phyloP scores from a whole-genome alignment of 1,284 basidiomycete genomes.

The Cryptococcus sp. region DNA sequence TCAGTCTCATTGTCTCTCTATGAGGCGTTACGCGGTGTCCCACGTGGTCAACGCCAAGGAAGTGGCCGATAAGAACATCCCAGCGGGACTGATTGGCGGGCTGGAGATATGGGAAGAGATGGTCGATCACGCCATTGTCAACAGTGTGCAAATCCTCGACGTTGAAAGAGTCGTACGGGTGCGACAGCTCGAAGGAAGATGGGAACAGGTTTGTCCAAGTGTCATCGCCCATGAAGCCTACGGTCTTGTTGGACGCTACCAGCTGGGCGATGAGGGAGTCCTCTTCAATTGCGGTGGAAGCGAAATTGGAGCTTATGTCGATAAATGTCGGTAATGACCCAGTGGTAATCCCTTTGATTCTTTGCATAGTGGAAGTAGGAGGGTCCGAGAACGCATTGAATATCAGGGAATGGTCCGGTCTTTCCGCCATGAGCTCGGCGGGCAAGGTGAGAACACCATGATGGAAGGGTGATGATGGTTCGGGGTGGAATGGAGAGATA shows the following conservation, averaged over 20 bases:
- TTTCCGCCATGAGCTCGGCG: conserved; percentile 62
- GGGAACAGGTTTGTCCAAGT: conserved; percentile 94
- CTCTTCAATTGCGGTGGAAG: conserved; percentile 78
- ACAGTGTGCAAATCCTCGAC: conserved; percentile 97
- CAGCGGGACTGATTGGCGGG: conserved; percentile 56
- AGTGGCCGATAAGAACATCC: conserved; percentile 89
- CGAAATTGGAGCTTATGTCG: conserved; percentile 90
- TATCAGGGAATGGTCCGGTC: conserved; percentile 74
- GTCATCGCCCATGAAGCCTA: conserved; percentile 89
- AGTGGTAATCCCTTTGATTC: conserved; percentile 93
- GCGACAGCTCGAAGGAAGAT: conserved; percentile 68
- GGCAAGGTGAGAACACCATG: conserved; percentile 84
- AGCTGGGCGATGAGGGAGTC: conserved; percentile 73
- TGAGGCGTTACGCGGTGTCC: conserved; percentile 92
- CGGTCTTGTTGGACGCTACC: conserved; percentile 49
- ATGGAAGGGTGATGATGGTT: conserved; percentile 68
- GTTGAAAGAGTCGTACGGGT: conserved; percentile 95
- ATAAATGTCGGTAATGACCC: conserved; percentile 96
- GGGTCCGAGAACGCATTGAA: conserved; percentile 91
- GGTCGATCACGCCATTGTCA: conserved; percentile 80
- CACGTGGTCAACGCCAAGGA: conserved; percentile 96
- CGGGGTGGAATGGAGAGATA: conserved; percentile 64
- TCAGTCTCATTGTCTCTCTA: conserved; percentile 80
- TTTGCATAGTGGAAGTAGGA: conserved; percentile 91
- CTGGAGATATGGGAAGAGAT: conserved; percentile 78